These are phyloP conservation scores for Clausena lansium DNA, from an alignment of 345 rosid genomes.

Conservation along the genomic window DNA sequence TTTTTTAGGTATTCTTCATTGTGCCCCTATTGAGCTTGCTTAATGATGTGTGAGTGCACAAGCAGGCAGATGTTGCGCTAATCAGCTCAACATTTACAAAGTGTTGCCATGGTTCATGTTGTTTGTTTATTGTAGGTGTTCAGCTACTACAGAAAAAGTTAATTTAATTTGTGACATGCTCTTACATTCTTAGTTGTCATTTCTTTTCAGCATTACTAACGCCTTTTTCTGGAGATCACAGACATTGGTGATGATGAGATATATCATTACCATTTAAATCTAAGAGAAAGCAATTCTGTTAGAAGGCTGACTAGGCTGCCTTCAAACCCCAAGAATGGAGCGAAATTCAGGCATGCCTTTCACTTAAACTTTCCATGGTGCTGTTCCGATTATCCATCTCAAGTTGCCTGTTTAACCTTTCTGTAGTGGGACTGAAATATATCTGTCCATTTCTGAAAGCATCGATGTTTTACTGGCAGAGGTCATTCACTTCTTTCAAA, in stretches of 20 bases:
- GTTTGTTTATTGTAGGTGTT: neutral
- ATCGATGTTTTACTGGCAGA: conserved; percentile 41
- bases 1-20: neutral
- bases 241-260: conserved; percentile 60
- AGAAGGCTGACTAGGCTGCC: conserved; percentile 56
- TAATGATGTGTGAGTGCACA: neutral
- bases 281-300: conserved; percentile 41
- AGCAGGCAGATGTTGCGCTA: neutral
- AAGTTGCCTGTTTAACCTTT: conserved; percentile 2
- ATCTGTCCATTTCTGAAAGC: conserved; percentile 48
- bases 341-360: conserved; percentile 60
- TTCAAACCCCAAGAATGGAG: conserved; percentile 70
- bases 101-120: neutral
- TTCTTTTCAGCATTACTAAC: neutral
- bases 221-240: conserved; percentile 24
- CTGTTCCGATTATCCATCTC: conserved; percentile 1
- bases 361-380: neutral
- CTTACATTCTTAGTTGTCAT: neutral
- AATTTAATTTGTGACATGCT: neutral
- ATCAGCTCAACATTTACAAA: neutral
- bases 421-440: conserved; percentile 75
- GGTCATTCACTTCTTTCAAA: conserved; percentile 46
- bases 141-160: neutral
- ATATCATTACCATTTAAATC: conserved; percentile 51
- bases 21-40: neutral